These are phyloP conservation scores for Geopyxis carbonaria DNA, from an alignment of 495 filamentous ascomycete genomes.

Conservation along the genomic window DNA sequence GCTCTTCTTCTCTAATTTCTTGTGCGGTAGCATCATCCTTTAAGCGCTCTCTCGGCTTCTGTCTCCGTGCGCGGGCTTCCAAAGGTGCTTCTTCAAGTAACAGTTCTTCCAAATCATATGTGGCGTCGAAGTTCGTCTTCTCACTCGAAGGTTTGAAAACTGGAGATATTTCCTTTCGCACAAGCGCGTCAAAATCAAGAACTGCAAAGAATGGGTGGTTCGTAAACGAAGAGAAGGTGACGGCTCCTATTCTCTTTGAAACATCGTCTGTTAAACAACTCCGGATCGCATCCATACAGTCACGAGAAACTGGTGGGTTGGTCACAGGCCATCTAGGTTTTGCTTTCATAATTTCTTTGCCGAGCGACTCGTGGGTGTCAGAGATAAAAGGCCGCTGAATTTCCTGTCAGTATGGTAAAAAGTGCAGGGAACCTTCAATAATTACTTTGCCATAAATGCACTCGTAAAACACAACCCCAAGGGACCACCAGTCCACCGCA, in stretches of 20 bases:
- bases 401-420: conserved; percentile 21
- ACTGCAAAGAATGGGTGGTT: conserved; percentile 74
- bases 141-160: conserved; percentile 85
- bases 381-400: conserved; percentile 70
- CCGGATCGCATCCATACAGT: conserved; percentile 71
- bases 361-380: conserved; percentile 61
- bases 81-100: conserved; percentile 88
- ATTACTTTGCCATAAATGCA: conserved; percentile 94
- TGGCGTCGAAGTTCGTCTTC: conserved; percentile 98
- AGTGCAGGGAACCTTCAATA: neutral
- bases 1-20: conserved; percentile 83
- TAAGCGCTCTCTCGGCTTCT: conserved; percentile 79
- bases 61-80: conserved; percentile 76
- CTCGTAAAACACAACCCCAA: conserved; percentile 94
- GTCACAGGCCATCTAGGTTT: conserved; percentile 78
- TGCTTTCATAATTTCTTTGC: conserved; percentile 64
- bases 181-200: conserved; percentile 71
- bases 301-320: conserved; percentile 66
- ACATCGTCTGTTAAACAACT: conserved; percentile 67
- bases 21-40: conserved; percentile 91
- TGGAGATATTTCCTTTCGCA: conserved; percentile 77
- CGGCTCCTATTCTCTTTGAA: conserved; percentile 60
- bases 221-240: conserved; percentile 61
- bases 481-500: conserved; percentile 95
- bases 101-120: conserved; percentile 90